phyloP scores from a whole-genome alignment of 164 flowering plant genomes.

The Kingdonia uniflora region DNA sequence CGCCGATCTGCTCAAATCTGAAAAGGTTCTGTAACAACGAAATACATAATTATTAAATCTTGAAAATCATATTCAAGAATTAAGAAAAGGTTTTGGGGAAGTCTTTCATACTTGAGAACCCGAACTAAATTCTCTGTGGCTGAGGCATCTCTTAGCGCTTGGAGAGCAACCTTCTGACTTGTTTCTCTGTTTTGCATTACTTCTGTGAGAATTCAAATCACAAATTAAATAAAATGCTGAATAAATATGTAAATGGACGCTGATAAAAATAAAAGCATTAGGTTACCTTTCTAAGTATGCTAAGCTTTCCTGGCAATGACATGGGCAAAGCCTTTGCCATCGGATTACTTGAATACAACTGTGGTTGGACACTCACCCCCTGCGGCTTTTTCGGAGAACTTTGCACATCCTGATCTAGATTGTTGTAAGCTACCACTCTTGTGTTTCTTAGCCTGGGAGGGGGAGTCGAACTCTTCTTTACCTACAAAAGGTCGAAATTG shows the following conservation, averaged over 20 bases:
- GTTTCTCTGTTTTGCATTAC: slow-evolving; percentile 71
- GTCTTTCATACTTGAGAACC: slow-evolving; percentile 48
- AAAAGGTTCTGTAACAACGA: slow-evolving; percentile 57
- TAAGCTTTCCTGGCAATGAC: slow-evolving; percentile 69
- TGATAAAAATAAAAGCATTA: neutral
- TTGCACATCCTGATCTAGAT: slow-evolving; percentile 23
- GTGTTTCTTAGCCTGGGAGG: slow-evolving; percentile 50
- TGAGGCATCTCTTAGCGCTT: slow-evolving; percentile 79
- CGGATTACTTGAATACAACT: slow-evolving; percentile 19
- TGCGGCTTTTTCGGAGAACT: slow-evolving; percentile 10
- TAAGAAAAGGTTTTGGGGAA: neutral
- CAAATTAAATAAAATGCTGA: neutral
- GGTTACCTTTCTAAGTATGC: slow-evolving; percentile 59
- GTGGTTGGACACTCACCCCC: slow-evolving; percentile 13
- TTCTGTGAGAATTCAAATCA: slow-evolving; percentile 30
- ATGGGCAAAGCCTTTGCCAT: slow-evolving; percentile 10
- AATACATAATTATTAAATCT: neutral
- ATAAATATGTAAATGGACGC: neutral
- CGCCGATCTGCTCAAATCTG: slow-evolving; percentile 64
- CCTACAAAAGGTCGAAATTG: slow-evolving; percentile 32
- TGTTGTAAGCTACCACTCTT: slow-evolving; percentile 25
- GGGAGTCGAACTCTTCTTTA: slow-evolving; percentile 72
- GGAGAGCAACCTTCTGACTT: slow-evolving; percentile 78
- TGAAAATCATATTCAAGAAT: neutral
- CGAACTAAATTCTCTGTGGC: slow-evolving; percentile 74